phyloP scores from a whole-genome alignment of 139 green algal species.

The Chlamydomonas incerta region DNA sequence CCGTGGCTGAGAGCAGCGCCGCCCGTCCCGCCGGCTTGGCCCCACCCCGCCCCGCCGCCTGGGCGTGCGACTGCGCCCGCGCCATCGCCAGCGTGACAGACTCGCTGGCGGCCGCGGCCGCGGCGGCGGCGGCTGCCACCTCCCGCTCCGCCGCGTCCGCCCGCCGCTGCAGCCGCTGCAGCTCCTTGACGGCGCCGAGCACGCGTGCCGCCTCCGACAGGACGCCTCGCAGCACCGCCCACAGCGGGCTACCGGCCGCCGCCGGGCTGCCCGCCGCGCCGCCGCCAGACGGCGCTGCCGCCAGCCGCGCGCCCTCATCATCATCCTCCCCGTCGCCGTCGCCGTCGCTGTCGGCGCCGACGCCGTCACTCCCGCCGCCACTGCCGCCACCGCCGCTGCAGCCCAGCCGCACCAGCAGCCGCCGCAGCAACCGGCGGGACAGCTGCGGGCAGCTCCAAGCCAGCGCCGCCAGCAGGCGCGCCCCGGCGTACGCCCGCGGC shows the following conservation, averaged over 20 bases:
- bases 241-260: too few species aligned
- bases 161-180: neutral
- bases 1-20: too few species aligned
- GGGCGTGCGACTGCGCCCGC: too few species aligned
- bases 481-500: neutral
- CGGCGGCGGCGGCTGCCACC: neutral
- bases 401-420: slow-evolving; percentile 2
- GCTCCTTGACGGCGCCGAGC: neutral
- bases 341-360: neutral
- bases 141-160: neutral
- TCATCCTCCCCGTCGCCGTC: neutral
- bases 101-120: too few species aligned
- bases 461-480: slow-evolving; percentile 11
- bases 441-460: slow-evolving; percentile 16
- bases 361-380: too few species aligned
- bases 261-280: too few species aligned
- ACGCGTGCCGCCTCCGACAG: neutral
- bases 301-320: neutral
- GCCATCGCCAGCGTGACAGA: too few species aligned
- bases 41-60: too few species aligned
- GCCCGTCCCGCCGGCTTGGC: too few species aligned
- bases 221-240: neutral
- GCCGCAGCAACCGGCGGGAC: neutral
- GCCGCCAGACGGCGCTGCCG: too few species aligned
- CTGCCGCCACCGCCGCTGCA: neutral